A percentile compares a stretch with the other conserved stretches of the same genome.
phyloP scores from a whole-genome alignment of 169 alveolate species.

The Plasmodium gaboni region DNA sequence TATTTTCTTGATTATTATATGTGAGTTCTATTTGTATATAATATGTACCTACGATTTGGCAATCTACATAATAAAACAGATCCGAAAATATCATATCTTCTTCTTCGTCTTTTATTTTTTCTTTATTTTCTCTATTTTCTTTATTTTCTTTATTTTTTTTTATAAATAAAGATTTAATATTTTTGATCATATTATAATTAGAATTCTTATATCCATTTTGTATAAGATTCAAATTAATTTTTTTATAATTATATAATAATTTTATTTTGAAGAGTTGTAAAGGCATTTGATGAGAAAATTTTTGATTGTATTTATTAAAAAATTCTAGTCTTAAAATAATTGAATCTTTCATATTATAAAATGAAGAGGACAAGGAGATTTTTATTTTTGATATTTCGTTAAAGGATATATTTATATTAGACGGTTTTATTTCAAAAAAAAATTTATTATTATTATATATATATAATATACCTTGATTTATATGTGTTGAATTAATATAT shows the following conservation, averaged over 20 bases:
- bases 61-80: slow-evolving; percentile 23
- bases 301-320: slow-evolving; percentile 24
- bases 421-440: slow-evolving; percentile 14
- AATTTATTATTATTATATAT: slow-evolving; percentile 7
- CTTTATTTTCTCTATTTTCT: not conserved
- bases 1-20: slow-evolving; percentile 6
- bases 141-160: not conserved
- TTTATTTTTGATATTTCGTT: slow-evolving; percentile 22
- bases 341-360: slow-evolving; percentile 1
- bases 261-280: slow-evolving; percentile 12
- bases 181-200: too few species aligned
- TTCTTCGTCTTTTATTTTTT: not conserved
- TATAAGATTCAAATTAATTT: slow-evolving; percentile 13
- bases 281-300: slow-evolving; percentile 15
- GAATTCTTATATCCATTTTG: too few species aligned
- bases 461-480: slow-evolving; percentile 14
- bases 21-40: slow-evolving; percentile 63
- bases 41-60: slow-evolving; percentile 20
- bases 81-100: slow-evolving; percentile 1
- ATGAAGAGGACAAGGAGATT: slow-evolving; percentile 5
- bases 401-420: slow-evolving; percentile 1
- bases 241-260: slow-evolving; percentile 22
- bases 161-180: too few species aligned
- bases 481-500: slow-evolving; percentile 11
- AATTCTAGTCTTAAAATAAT: slow-evolving; percentile 28